Conservation (phyloP, 306 rosid genomes). For the Lathyrus oleraceus region DNA sequence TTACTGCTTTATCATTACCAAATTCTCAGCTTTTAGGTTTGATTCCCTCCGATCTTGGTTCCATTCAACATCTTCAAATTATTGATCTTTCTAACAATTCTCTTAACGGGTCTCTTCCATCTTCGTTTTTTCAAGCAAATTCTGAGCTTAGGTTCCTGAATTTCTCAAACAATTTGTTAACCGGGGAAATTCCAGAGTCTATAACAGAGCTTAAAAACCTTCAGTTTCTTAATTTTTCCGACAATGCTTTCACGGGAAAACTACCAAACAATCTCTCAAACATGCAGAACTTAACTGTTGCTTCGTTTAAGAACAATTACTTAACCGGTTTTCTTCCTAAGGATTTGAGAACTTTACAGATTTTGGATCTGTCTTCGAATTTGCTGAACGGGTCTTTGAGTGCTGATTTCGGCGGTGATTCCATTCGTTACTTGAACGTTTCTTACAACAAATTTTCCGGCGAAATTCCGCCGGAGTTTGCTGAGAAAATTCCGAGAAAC, state of each 20-base stretch:
- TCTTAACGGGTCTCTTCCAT: conserved; percentile 75
- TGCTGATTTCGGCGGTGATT: conserved; percentile 55
- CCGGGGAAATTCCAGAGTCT: conserved; percentile 59
- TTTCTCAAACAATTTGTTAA: conserved; percentile 57
- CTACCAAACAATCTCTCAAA: conserved; percentile 51
- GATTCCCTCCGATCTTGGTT: conserved; percentile 71
- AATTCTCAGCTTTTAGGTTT: conserved; percentile 68
- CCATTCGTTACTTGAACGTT: conserved; percentile 55
- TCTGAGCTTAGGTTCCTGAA: conserved; percentile 53
- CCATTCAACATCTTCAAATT: conserved; percentile 57
- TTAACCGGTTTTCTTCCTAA: conserved; percentile 57
- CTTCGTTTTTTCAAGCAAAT: conserved; percentile 53
- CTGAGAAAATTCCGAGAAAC: conserved; percentile 45
- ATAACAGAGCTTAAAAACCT: conserved; percentile 43
- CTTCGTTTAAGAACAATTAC: conserved; percentile 66
- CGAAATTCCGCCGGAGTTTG: conserved; percentile 55
- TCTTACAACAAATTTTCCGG: conserved; percentile 73
- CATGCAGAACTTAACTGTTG: conserved; percentile 47
- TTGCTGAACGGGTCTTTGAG: conserved; percentile 75
- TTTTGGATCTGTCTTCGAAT: conserved; percentile 82
- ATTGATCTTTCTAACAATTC: conserved; percentile 86
- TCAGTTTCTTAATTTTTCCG: conserved; percentile 68
- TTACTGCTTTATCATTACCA: conserved; percentile 53
- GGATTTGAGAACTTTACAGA: conserved; percentile 41
- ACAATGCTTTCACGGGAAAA: conserved; percentile 75